Conservation (phyloP, 192 early-diverging fungal species). For the Entophlyctis helioformis region DNA sequence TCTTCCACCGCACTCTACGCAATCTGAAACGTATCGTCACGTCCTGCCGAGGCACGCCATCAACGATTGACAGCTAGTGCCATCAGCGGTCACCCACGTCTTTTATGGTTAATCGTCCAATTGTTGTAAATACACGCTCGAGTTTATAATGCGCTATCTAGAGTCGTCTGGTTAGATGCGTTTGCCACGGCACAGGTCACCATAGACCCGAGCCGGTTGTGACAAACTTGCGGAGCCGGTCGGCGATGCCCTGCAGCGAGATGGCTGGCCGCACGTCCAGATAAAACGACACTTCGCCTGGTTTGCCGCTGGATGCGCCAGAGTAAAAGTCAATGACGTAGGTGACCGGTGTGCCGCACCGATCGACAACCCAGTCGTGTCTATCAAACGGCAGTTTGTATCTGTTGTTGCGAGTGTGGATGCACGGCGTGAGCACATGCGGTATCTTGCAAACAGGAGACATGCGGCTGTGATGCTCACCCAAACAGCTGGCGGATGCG, state of each 20-base stretch:
- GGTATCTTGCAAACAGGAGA: not conserved
- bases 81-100: too few species aligned
- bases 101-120: too few species aligned
- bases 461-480: slow-evolving; percentile 15
- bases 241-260: slow-evolving; percentile 40
- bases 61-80: too few species aligned
- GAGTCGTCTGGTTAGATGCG: too few species aligned
- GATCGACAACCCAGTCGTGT: slow-evolving; percentile 87
- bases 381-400: slow-evolving; percentile 82
- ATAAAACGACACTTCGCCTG: slow-evolving; percentile 51
- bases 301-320: slow-evolving; percentile 38
- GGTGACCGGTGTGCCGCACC: slow-evolving; percentile 74
- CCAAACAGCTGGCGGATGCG: slow-evolving; percentile 53
- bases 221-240: slow-evolving; percentile 35
- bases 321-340: slow-evolving; percentile 92
- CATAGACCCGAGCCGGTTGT: slow-evolving; percentile 22
- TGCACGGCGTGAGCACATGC: not conserved
- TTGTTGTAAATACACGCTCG: too few species aligned
- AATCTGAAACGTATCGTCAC: too few species aligned
- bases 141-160: too few species aligned
- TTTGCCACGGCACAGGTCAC: too few species aligned
- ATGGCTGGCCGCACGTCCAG: slow-evolving; percentile 83
- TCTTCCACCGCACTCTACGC: too few species aligned
- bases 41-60: too few species aligned
- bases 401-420: slow-evolving; percentile 17